Evolutionary conservation across 106 monocot species (phyloP).

Genomic region (Dactylorhiza incarnata): DNA sequence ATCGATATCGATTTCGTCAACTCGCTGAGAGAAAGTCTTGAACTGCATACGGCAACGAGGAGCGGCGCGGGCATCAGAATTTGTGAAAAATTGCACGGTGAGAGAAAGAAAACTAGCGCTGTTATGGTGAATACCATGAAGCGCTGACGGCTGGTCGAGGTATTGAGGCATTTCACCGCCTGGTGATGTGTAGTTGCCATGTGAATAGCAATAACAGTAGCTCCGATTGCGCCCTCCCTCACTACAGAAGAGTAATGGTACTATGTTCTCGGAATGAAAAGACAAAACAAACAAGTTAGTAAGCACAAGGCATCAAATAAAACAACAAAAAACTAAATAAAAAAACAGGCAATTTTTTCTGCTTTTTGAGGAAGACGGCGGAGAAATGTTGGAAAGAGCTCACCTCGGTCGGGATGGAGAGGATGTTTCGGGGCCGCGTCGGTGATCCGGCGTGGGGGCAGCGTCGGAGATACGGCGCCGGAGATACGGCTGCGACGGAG

Average conservation of each 20-base stretch:
- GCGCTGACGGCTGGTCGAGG: conserved; percentile 41
- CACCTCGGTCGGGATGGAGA: too few species aligned
- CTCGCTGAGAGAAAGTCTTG: conserved; percentile 64
- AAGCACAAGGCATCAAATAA: too few species aligned
- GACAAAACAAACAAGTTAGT: too few species aligned
- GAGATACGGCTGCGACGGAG: too few species aligned
- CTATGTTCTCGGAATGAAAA: too few species aligned
- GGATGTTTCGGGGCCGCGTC: too few species aligned
- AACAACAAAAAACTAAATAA: too few species aligned
- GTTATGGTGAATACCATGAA: conserved; percentile 45
- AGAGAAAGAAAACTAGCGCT: neutral
- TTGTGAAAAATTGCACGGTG: neutral
- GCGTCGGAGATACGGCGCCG: too few species aligned
- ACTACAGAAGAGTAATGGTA: neutral
- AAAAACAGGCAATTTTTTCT: too few species aligned
- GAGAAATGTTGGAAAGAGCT: too few species aligned
- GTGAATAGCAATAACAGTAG: neutral
- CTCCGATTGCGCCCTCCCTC: neutral
- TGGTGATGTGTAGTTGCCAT: conserved; percentile 45
- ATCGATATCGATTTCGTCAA: conserved; percentile 74
- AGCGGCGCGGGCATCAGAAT: neutral
- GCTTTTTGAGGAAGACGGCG: too few species aligned
- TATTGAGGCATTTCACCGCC: conserved; percentile 78
- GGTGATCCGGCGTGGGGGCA: too few species aligned
- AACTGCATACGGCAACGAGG: conserved; percentile 38